phyloP scores from a whole-genome alignment of 306 rosid genomes.

The Ceratonia siliqua region DNA sequence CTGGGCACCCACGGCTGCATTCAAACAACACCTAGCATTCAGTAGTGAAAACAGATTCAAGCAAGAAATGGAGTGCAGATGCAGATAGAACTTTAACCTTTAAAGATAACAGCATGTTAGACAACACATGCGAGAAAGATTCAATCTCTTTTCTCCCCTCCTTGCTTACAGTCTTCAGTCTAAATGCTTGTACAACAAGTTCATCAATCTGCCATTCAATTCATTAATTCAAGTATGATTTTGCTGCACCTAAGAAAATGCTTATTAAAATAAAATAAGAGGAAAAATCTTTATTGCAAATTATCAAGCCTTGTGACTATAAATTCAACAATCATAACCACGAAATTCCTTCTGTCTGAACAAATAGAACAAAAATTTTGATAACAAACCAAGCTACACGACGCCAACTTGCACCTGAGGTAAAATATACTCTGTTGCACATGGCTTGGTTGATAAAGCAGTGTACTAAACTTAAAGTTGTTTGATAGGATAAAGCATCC shows the following conservation, averaged over 20 bases:
- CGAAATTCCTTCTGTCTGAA: neutral
- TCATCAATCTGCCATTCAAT: constrained; percentile 70
- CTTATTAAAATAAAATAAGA: neutral
- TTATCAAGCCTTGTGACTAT: neutral
- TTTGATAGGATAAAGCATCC: neutral
- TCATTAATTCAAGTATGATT: constrained; percentile 12
- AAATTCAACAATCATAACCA: neutral
- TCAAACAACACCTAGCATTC: constrained; percentile 27
- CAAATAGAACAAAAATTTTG: neutral
- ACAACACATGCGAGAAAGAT: constrained; percentile 61
- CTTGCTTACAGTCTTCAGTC: constrained; percentile 41
- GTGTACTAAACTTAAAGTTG: neutral
- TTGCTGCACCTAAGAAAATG: neutral
- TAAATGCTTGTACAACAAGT: constrained; percentile 68
- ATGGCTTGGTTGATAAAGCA: neutral
- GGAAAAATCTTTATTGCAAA: neutral
- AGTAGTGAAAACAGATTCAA: neutral
- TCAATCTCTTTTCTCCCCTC: constrained; percentile 58
- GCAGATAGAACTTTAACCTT: constrained; percentile 52
- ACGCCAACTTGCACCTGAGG: neutral
- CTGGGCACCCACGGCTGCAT: constrained; percentile 84
- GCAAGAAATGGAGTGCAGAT: neutral
- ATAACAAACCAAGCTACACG: neutral
- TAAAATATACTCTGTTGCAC: neutral
- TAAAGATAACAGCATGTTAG: constrained; percentile 64